Percentiles rank a stretch among this genome's conserved stretches.
These are phyloP conservation scores for Fusarium heterosporum DNA, from an alignment of 2,329 filamentous ascomycete genomes.

Conservation along the genomic window DNA sequence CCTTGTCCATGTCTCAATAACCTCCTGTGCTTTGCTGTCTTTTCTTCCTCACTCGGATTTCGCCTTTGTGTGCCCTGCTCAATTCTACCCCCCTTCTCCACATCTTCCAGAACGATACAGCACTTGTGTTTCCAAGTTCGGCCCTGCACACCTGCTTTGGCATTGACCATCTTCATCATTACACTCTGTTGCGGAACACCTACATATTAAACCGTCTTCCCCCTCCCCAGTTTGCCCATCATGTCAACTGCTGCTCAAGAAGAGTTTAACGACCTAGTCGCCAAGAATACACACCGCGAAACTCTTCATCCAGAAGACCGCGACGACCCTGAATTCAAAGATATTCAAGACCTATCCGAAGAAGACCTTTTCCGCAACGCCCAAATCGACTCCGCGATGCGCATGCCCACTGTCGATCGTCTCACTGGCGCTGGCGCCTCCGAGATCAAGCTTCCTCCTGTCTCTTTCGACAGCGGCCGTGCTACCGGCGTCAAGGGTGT, in stretches of 20 bases:
- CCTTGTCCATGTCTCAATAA: conserved; percentile 35
- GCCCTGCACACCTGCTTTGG: conserved; percentile 33
- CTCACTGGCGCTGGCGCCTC: conserved; percentile 57
- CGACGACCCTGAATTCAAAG: conserved; percentile 60
- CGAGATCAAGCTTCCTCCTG: conserved; percentile 70
- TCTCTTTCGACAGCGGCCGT: conserved; percentile 73
- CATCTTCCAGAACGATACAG: conserved; percentile 51
- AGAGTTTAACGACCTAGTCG: conserved; percentile 73
- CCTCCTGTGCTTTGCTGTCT: conserved; percentile 22
- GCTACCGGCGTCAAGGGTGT: conserved; percentile 88
- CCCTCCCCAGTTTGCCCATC: conserved; percentile 48
- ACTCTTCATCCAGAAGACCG: conserved; percentile 69
- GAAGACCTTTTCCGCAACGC: conserved; percentile 65
- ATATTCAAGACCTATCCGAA: conserved; percentile 67
- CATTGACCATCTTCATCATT: conserved; percentile 36
- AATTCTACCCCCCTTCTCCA: conserved; percentile 45
- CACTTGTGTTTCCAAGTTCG: conserved; percentile 38
- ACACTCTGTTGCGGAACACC: conserved; percentile 36
- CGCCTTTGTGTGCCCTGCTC: conserved; percentile 44
- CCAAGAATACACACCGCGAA: conserved; percentile 63
- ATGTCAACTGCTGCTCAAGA: conserved; percentile 74
- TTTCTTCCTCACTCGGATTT: conserved; percentile 41
- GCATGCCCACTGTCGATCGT: conserved; percentile 64
- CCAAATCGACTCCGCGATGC: conserved; percentile 73
- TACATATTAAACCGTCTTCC: conserved; percentile 45